Conservation (phyloP, 1,139 yeast genomes). For the Pneumocystis canis region DNA sequence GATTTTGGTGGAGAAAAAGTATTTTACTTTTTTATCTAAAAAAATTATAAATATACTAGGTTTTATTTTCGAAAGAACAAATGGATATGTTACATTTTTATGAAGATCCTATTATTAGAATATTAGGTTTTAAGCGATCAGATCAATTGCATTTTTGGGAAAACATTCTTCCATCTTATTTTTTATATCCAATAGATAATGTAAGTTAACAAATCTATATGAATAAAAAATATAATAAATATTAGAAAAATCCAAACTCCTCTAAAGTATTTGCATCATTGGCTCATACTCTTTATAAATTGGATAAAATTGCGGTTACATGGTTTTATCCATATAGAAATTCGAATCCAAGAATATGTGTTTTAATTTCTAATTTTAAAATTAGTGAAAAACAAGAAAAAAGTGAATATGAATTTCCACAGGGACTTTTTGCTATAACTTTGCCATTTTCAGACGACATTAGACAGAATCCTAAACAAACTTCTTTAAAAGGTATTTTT, state of each 20-base stretch:
- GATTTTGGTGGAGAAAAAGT: slow-evolving; percentile 32
- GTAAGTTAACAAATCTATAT: slow-evolving; percentile 41
- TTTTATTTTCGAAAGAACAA: slow-evolving; percentile 30
- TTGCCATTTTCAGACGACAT: slow-evolving; percentile 29
- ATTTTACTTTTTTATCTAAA: slow-evolving; percentile 29
- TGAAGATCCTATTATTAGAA: slow-evolving; percentile 33
- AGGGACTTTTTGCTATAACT: slow-evolving; percentile 27
- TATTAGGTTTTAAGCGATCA: slow-evolving; percentile 53
- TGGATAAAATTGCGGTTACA: slow-evolving; percentile 45
- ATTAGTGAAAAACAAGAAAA: slow-evolving; percentile 8
- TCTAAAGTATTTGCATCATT: slow-evolving; percentile 50
- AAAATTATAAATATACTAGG: slow-evolving; percentile 19
- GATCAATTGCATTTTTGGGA: slow-evolving; percentile 26
- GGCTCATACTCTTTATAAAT: slow-evolving; percentile 42
- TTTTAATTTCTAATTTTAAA: slow-evolving; percentile 20
- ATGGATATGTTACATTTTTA: slow-evolving; percentile 25
- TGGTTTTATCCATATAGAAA: slow-evolving; percentile 52
- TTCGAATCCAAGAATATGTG: slow-evolving; percentile 45
- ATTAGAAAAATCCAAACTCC: background rate
- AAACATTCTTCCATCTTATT: slow-evolving; percentile 40
- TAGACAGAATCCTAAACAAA: slow-evolving; percentile 20
- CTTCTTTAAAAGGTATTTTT: background rate
- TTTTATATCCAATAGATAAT: slow-evolving; percentile 46
- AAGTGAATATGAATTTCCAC: slow-evolving; percentile 17
- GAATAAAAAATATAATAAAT: slow-evolving; percentile 9